Evolutionary conservation across 163 green algal genomes (phyloP).

Genomic region (Scenedesmus sp.): DNA sequence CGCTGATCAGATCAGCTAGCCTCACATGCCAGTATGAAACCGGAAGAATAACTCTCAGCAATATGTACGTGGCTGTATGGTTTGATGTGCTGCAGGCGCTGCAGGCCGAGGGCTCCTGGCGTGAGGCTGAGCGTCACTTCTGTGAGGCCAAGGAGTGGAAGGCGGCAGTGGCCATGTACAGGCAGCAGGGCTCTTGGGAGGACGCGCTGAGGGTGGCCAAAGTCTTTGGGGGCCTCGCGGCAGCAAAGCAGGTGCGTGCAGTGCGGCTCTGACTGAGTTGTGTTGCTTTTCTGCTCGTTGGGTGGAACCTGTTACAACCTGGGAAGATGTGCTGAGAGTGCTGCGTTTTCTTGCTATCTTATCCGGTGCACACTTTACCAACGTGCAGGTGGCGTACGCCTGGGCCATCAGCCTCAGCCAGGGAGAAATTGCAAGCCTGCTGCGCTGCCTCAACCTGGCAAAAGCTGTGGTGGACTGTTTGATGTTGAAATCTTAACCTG

Average conservation of each 20-base stretch:
- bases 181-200: constrained; percentile 72
- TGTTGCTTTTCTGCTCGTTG: too few species aligned
- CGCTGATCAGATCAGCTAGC: too few species aligned
- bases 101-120: constrained; percentile 71
- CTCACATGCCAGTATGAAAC: too few species aligned
- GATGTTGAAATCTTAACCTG: too few species aligned
- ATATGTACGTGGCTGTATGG: neutral
- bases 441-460: constrained; percentile 78
- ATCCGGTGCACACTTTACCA: too few species aligned
- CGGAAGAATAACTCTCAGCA: too few species aligned
- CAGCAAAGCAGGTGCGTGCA: constrained; percentile 75
- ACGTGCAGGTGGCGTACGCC: constrained; percentile 68
- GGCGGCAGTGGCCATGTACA: constrained; percentile 86
- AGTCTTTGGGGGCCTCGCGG: constrained; percentile 74
- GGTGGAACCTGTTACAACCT: too few species aligned
- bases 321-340: constrained; percentile 44
- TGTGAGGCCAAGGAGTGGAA: constrained; percentile 88
- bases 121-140: constrained; percentile 87
- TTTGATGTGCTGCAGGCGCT: constrained; percentile 60
- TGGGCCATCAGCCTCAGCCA: constrained; percentile 76
- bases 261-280: neutral
- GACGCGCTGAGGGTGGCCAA: constrained; percentile 87
- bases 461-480: constrained; percentile 68
- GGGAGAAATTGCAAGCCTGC: constrained; percentile 73
- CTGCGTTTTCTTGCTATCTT: constrained; percentile 23